A percentile compares a stretch with the other conserved stretches of the same genome.
phyloP scores from a whole-genome alignment of 768 basidiomycete species.

The Lactarius hengduanensis region DNA sequence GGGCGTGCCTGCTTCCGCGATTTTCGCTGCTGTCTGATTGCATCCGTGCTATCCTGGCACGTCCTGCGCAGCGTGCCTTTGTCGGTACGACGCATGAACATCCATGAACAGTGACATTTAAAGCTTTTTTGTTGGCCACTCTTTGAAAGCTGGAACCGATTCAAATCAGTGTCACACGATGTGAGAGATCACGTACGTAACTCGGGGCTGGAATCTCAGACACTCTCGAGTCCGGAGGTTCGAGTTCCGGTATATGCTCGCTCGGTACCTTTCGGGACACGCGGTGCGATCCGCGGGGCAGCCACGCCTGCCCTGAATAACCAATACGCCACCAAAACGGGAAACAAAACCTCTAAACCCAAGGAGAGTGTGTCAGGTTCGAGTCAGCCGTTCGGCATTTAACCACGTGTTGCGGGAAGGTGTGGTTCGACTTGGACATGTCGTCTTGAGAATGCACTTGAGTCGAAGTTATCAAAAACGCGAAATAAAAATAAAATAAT shows the following conservation, averaged over 20 bases:
- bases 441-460: neutral
- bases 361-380: neutral
- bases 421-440: neutral
- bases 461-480: neutral
- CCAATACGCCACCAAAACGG: neutral
- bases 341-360: constrained; percentile 1
- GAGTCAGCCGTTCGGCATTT: neutral
- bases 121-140: no score
- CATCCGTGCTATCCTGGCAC: neutral
- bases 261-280: neutral
- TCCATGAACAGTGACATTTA: neutral
- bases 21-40: neutral
- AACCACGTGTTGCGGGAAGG: neutral
- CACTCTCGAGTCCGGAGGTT: neutral
- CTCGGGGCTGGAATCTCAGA: neutral
- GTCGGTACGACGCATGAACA: neutral
- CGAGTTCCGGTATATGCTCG: neutral
- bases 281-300: neutral
- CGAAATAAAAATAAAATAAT: neutral
- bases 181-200: neutral
- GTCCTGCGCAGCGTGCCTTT: neutral
- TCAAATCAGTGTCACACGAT: neutral
- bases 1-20: neutral
- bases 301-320: neutral
- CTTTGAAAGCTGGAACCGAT: neutral